A percentile compares a stretch with the other conserved stretches of the same genome.
These are phyloP conservation scores for Nyctanthes arbortristis DNA, from an alignment of 257 asterid species.

Conservation along the genomic window DNA sequence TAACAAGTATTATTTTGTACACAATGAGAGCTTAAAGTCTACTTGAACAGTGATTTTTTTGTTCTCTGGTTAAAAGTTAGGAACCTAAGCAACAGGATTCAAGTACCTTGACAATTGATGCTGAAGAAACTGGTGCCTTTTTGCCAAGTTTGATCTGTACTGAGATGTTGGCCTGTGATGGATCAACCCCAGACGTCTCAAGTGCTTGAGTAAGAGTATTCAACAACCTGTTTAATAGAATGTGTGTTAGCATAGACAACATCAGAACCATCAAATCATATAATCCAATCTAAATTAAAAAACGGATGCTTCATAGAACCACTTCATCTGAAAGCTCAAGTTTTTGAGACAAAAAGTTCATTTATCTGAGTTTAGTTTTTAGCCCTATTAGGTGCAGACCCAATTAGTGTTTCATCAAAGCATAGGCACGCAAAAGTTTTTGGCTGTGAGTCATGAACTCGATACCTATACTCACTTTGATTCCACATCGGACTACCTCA, in stretches of 20 bases:
- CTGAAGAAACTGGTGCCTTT: conserved; percentile 52
- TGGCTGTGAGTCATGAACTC: background rate
- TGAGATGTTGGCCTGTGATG: conserved; percentile 80
- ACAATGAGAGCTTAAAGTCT: background rate
- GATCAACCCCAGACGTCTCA: conserved; percentile 79
- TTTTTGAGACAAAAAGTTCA: background rate
- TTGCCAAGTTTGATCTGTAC: conserved; percentile 88
- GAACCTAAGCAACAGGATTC: background rate
- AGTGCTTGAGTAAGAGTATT: conserved; percentile 78
- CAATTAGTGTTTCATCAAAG: background rate
- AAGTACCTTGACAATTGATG: conserved; percentile 60
- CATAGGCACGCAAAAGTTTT: background rate
- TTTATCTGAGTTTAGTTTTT: background rate
- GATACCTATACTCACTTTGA: background rate
- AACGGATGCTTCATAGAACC: background rate
- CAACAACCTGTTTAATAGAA: conserved; percentile 60
- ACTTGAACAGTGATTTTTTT: background rate
- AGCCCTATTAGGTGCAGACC: background rate
- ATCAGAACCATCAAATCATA: background rate
- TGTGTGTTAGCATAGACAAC: background rate
- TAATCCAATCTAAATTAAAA: background rate
- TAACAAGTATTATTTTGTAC: background rate
- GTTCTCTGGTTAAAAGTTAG: no score
- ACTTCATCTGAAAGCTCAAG: background rate
- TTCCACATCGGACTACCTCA: background rate